Conservation (phyloP, 306 rosid species). For the Coriaria nepalensis region DNA sequence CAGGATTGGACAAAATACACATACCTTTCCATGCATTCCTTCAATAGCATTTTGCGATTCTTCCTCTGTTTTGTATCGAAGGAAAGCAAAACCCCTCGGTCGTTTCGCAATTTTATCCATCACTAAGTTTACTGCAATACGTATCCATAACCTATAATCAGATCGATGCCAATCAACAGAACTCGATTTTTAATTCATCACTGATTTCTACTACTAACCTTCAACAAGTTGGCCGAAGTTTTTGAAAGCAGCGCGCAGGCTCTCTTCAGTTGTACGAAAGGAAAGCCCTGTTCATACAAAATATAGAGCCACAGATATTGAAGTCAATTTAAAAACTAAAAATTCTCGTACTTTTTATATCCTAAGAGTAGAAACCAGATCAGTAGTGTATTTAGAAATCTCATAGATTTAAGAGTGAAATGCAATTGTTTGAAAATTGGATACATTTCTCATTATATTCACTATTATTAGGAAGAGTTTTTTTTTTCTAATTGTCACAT, state of each 20-base stretch:
- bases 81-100: slow-evolving; percentile 94
- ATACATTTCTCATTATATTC: no score
- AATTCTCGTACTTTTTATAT: no score
- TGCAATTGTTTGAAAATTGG: no score
- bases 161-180: no score
- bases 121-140: slow-evolving; percentile 60
- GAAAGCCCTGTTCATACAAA: slow-evolving; percentile 51
- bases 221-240: slow-evolving; percentile 69
- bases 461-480: no score
- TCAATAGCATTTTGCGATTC: slow-evolving; percentile 73
- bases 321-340: no score
- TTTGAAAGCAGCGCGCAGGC: slow-evolving; percentile 59
- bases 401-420: no score
- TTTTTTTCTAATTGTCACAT: no score
- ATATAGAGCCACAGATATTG: neutral
- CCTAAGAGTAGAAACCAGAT: no score
- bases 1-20: neutral
- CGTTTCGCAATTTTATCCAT: slow-evolving; percentile 90
- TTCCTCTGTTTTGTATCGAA: slow-evolving; percentile 62
- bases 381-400: no score
- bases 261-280: slow-evolving; percentile 78
- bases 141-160: neutral
- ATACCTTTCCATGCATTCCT: slow-evolving; percentile 94
- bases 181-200: neutral
- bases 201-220: slow-evolving; percentile 24